phyloP scores from a whole-genome alignment of 192 early-diverging fungal species.

The Paraglomus brasilianum region DNA sequence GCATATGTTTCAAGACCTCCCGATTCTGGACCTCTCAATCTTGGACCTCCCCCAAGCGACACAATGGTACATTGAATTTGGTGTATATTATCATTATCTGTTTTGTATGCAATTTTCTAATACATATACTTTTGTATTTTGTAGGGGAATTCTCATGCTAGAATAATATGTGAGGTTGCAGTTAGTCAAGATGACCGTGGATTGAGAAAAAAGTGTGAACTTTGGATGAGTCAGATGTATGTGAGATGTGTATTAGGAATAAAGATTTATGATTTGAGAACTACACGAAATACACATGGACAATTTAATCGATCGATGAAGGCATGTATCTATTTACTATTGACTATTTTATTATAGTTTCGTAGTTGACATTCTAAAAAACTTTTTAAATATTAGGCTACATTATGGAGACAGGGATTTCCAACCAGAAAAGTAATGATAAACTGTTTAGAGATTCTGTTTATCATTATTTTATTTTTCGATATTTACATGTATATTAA shows the following conservation, averaged over 20 bases:
- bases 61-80: conserved; percentile 5
- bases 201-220: neutral
- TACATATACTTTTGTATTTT: conserved; percentile 8
- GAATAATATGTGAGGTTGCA: conserved; percentile 9
- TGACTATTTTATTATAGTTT: conserved; percentile 11
- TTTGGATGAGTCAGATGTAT: neutral
- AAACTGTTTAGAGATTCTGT: neutral
- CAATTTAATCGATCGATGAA: conserved; percentile 9
- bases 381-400: conserved; percentile 20
- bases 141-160: conserved; percentile 8
- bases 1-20: conserved; percentile 9
- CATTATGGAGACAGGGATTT: neutral
- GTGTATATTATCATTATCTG: conserved; percentile 1
- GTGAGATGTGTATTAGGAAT: conserved; percentile 2
- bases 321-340: neutral
- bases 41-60: conserved; percentile 8
- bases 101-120: conserved; percentile 21
- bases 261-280: conserved; percentile 10
- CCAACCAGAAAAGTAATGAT: neutral
- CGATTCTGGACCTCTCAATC: neutral
- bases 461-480: conserved; percentile 12
- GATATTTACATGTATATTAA: neutral
- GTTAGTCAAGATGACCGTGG: neutral
- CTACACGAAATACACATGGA: conserved; percentile 13
- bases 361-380: neutral